A percentile compares a stretch with the other conserved stretches of the same genome.
Conservation (phyloP, 1,284 basidiomycete genomes). For the Thelephora terrestris region DNA sequence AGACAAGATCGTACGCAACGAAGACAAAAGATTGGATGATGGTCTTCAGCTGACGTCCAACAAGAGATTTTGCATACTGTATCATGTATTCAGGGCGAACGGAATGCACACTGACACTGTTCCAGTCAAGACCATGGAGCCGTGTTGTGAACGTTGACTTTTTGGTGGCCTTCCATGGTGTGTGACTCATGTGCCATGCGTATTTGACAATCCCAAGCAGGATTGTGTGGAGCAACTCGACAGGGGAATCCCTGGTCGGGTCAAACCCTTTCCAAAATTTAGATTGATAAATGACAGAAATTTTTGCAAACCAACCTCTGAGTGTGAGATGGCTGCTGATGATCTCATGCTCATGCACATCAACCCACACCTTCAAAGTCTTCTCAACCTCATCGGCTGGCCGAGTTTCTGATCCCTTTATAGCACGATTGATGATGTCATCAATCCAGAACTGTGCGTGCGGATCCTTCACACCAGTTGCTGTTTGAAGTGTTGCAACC, state of each 20-base stretch:
- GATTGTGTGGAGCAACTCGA: constrained; percentile 28
- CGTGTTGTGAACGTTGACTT: constrained; percentile 7
- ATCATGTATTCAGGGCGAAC: constrained; percentile 16
- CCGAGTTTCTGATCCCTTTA: too few species aligned
- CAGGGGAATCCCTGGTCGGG: constrained; percentile 23
- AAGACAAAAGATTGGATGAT: constrained; percentile 12
- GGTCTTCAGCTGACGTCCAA: constrained; percentile 16
- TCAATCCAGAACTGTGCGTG: constrained; percentile 11
- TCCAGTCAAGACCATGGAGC: too few species aligned
- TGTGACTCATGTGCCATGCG: constrained; percentile 16
- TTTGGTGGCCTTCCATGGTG: constrained; percentile 7
- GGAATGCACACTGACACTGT: too few species aligned
- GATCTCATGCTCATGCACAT: neutral
- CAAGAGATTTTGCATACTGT: constrained; percentile 15
- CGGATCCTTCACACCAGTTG: constrained; percentile 12
- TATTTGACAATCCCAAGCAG: constrained; percentile 28
- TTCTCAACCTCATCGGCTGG: too few species aligned
- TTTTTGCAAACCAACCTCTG: too few species aligned
- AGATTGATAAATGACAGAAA: neutral
- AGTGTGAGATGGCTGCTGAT: constrained; percentile 8
- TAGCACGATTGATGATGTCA: constrained; percentile 7
- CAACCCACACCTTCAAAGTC: too few species aligned
- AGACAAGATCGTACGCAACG: constrained; percentile 16
- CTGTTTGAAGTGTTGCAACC: neutral
- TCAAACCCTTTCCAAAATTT: constrained; percentile 19